Evolutionary conservation across 805 yeast species (phyloP).

Genomic region (Tetrapisispora namnaoensis): DNA sequence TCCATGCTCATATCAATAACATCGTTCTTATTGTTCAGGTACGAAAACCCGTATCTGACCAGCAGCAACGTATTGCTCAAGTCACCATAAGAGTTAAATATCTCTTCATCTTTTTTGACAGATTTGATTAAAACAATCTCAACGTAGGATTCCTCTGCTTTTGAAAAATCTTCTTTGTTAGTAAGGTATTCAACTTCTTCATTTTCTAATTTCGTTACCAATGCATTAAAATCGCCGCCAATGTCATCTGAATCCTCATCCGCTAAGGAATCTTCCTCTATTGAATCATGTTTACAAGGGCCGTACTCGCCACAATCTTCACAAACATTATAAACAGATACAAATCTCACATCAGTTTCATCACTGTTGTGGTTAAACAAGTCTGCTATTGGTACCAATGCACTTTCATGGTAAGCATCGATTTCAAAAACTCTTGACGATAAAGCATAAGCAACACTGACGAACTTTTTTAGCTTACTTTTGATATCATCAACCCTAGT

Average conservation of each 20-base stretch:
- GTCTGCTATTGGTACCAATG: conserved; percentile 87
- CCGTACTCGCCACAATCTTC: conserved; percentile 38
- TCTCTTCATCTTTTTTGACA: conserved; percentile 44
- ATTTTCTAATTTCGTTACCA: conserved; percentile 24
- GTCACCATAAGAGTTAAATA: conserved; percentile 79
- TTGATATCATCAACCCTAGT: conserved; percentile 16
- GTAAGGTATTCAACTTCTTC: conserved; percentile 8
- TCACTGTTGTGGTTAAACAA: conserved; percentile 64
- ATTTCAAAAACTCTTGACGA: conserved; percentile 75
- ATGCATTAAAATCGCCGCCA: conserved; percentile 12
- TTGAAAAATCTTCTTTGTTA: conserved; percentile 8
- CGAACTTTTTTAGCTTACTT: conserved; percentile 37
- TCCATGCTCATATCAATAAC: conserved; percentile 34
- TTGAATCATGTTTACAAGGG: conserved; percentile 33
- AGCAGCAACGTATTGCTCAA: conserved; percentile 54
- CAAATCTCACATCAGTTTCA: conserved; percentile 59
- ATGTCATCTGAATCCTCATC: conserved; percentile 8
- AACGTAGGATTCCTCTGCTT: conserved; percentile 40
- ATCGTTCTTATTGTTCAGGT: conserved; percentile 41
- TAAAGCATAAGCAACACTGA: conserved; percentile 48
- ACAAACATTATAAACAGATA: conserved; percentile 44
- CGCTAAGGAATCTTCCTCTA: conserved; percentile 13
- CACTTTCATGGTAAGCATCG: conserved; percentile 64
- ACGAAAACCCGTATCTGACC: conserved; percentile 71
- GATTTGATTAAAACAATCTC: conserved; percentile 47